Evolutionary conservation across 2,329 filamentous ascomycete species (phyloP), one percentile per base, ranked within the genome.

Genomic region (Lecanicillium sp.): DNA sequence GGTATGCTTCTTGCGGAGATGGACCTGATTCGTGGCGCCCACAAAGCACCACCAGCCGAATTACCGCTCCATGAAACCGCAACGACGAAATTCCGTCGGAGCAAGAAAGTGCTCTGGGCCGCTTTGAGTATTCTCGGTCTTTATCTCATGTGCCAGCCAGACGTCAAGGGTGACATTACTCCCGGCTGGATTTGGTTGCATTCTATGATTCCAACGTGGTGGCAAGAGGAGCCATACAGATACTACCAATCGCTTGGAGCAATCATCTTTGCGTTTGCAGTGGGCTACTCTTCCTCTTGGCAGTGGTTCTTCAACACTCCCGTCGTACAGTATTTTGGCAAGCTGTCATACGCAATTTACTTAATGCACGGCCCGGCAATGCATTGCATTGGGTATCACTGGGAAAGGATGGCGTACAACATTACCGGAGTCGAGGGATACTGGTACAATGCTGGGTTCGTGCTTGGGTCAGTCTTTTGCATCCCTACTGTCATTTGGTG

Each of bases 341-440:
- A 69, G 50, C 70, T 80, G 46, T 78, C 72, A 37, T 80, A 75
- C 50, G 68, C 73, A 35, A 51, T 80, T 18, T 80, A 80, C 52
- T 64, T 80, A 12, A 70, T 78, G 60, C 76, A 80, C 51, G 73
- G 74, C 1, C 70, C 72, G 4, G 64, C 70, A 3, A 64, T 71
- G 50, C 72, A 75, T 47, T 65, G 66, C 3, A 48, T 70, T 14
- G 73, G 73, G 9, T 77, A 75, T 47, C 59, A 65, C 25, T 65
- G 68, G 42, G 64, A 75, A 49, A 62, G 61, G 25, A 63, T 64
- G 56, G 68, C 62, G 1, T 75, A 67, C 54, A 51, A 54, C 11
- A 29, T 70, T 28, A 73, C 66, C 0, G 73, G 72, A 5, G 57
- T 57, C 4, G 67, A 73, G 38, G 65, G 62, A 13, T 46, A 51